Conservation (phyloP, 352 stramenopile genomes). For the Phytophthora foliorum region DNA sequence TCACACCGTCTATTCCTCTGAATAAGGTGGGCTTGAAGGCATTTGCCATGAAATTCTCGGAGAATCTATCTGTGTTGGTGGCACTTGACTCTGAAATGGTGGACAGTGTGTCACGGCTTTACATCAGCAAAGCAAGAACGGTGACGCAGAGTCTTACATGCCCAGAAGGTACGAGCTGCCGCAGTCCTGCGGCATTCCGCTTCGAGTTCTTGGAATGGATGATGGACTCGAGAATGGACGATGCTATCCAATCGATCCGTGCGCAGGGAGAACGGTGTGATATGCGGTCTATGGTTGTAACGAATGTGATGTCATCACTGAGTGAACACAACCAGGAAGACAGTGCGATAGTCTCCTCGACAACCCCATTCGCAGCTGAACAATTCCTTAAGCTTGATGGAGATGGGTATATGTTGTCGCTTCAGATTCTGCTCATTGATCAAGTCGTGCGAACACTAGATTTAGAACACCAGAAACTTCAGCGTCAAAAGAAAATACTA, state of each 20-base stretch:
- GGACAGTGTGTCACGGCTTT: slow-evolving; percentile 80
- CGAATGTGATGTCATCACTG: slow-evolving; percentile 55
- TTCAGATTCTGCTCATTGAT: slow-evolving; percentile 88
- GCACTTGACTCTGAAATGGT: slow-evolving; percentile 81
- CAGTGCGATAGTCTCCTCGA: not conserved
- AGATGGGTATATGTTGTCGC: slow-evolving; percentile 74
- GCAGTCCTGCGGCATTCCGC: slow-evolving; percentile 68
- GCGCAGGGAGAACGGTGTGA: slow-evolving; percentile 76
- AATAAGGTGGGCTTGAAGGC: slow-evolving; percentile 76
- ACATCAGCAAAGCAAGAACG: slow-evolving; percentile 74
- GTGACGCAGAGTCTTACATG: slow-evolving; percentile 80
- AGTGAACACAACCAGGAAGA: slow-evolving; percentile 42
- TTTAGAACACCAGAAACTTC: slow-evolving; percentile 61
- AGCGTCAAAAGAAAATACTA: slow-evolving; percentile 36
- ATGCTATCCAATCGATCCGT: slow-evolving; percentile 76
- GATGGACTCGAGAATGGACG: slow-evolving; percentile 72
- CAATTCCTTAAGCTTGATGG: slow-evolving; percentile 75
- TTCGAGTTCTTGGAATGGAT: slow-evolving; percentile 90
- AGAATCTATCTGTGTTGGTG: slow-evolving; percentile 84
- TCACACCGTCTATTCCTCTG: slow-evolving; percentile 70
- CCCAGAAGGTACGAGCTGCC: slow-evolving; percentile 76
- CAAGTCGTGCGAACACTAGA: slow-evolving; percentile 73
- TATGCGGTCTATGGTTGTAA: slow-evolving; percentile 75
- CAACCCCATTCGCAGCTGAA: slow-evolving; percentile 44
- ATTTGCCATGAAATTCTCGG: slow-evolving; percentile 82